These are phyloP conservation scores for Neurospora sp. DNA, from an alignment of 2,329 filamentous ascomycete genomes.

Conservation along the genomic window DNA sequence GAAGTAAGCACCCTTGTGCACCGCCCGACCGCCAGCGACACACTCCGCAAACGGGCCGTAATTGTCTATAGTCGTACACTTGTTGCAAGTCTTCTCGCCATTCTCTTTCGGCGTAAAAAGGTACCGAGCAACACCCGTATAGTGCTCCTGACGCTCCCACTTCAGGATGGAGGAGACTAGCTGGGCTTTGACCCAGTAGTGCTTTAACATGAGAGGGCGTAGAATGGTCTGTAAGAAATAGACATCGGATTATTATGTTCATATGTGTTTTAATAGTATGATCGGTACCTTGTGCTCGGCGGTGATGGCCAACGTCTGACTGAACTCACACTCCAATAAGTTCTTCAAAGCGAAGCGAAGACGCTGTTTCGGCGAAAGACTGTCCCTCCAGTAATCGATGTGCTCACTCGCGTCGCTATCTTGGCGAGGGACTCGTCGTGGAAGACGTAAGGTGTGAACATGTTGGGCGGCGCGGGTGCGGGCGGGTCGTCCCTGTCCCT, in stretches of 20 bases:
- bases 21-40: background rate
- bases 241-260: no score
- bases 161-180: background rate
- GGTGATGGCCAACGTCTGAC: background rate
- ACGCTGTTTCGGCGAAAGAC: background rate
- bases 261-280: no score
- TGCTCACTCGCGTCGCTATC: background rate
- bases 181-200: background rate
- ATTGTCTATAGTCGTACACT: background rate
- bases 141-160: background rate
- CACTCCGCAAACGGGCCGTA: background rate
- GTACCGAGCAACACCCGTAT: background rate
- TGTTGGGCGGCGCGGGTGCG: background rate
- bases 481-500: background rate
- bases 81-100: background rate
- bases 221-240: background rate
- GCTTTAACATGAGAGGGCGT: background rate
- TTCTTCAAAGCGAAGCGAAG: background rate
- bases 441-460: background rate
- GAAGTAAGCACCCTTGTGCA: background rate
- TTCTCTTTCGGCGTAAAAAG: background rate
- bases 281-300: background rate
- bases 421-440: background rate
- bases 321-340: background rate
- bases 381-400: background rate